Percentiles rank a stretch among this genome's conserved stretches.
Conservation (phyloP, 345 rosid genomes). For the Gossypium ekmanianum region DNA sequence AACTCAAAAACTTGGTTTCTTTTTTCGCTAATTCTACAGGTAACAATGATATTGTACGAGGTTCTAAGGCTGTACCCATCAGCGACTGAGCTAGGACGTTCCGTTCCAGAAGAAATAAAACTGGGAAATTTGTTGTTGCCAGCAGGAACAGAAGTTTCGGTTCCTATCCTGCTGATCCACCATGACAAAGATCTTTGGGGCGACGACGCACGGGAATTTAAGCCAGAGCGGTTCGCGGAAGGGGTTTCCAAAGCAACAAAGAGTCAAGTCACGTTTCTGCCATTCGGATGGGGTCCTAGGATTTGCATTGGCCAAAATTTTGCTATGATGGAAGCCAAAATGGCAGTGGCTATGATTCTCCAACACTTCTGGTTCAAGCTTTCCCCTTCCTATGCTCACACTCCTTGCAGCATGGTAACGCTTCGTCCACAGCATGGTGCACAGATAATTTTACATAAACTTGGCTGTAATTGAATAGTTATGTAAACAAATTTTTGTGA, state of each 20-base stretch:
- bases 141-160: conserved; percentile 5
- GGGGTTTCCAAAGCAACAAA: conserved; percentile 34
- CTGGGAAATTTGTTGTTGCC: conserved; percentile 30
- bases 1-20: neutral
- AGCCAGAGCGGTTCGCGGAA: conserved; percentile 31
- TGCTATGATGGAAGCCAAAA: too few species aligned
- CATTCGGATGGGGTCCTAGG: conserved; percentile 30
- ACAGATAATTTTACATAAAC: conserved; percentile 16
- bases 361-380: too few species aligned
- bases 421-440: conserved; percentile 25
- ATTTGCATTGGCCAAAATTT: too few species aligned
- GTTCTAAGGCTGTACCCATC: conserved; percentile 42
- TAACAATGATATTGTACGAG: conserved; percentile 34
- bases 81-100: conserved; percentile 2
- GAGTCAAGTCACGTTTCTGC: conserved; percentile 16
- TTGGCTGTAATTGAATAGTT: neutral
- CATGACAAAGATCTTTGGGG: conserved; percentile 34
- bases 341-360: too few species aligned
- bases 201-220: conserved; percentile 32
- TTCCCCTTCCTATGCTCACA: conserved; percentile 1
- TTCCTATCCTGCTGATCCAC: conserved; percentile 31
- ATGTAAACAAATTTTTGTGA: too few species aligned
- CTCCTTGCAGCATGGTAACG: neutral
- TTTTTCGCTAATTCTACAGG: conserved; percentile 16
- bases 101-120: conserved; percentile 21